Conservation (phyloP, 2,329 filamentous ascomycete genomes). For the Diaporthe sp. region DNA sequence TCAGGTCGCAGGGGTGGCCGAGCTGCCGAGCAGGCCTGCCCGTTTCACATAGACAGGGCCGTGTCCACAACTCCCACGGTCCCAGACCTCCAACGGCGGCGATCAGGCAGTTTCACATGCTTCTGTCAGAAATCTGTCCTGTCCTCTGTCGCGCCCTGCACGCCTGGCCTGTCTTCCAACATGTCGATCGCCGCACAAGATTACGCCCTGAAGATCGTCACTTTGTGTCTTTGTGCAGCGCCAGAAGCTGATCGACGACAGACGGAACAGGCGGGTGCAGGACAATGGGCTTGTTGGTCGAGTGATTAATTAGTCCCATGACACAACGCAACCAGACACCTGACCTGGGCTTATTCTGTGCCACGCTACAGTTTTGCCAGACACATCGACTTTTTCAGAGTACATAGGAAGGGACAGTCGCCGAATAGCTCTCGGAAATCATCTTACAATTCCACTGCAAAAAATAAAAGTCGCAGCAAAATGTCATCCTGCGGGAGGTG, state of each 20-base stretch:
- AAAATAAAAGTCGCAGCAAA: background rate
- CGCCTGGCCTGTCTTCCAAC: constrained; percentile 7
- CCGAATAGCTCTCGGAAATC: background rate
- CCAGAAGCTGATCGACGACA: background rate
- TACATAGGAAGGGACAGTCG: background rate
- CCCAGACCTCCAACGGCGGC: background rate
- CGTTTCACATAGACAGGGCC: constrained; percentile 35
- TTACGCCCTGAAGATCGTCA: constrained; percentile 32
- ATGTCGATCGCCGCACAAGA: constrained; percentile 29
- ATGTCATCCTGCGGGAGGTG: background rate
- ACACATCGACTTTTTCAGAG: background rate
- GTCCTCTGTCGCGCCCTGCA: background rate
- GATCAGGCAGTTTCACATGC: constrained; percentile 31
- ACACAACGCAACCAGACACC: background rate
- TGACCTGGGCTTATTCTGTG: background rate
- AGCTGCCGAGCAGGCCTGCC: constrained; percentile 14
- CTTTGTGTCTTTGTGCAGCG: constrained; percentile 11
- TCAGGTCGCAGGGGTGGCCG: constrained; percentile 20
- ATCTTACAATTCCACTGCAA: background rate
- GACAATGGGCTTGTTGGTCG: constrained; percentile 14
- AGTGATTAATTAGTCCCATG: background rate
- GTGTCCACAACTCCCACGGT: constrained; percentile 20
- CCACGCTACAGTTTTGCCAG: background rate
- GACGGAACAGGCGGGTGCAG: background rate
- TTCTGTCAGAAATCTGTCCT: constrained; percentile 27